A percentile compares a stretch with the other conserved stretches of the same genome.
These are phyloP conservation scores for Aspergillus vadensis DNA, from an alignment of 2,329 filamentous ascomycete genomes.

Conservation along the genomic window DNA sequence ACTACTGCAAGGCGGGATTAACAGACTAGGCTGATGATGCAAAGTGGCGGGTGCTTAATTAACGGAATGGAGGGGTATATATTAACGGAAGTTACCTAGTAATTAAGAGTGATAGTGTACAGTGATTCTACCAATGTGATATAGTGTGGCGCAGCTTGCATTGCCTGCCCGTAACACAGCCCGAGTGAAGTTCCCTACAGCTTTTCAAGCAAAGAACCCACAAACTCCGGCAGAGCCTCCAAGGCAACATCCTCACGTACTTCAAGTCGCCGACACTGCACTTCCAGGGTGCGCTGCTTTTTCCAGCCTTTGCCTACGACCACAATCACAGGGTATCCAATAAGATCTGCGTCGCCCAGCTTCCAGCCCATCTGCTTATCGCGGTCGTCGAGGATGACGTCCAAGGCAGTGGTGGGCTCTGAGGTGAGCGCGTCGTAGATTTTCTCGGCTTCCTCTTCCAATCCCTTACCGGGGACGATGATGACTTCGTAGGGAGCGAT, in stretches of 20 bases:
- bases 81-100: not conserved
- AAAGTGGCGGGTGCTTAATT: not conserved
- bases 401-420: constrained; percentile 44
- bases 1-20: not conserved
- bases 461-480: constrained; percentile 59
- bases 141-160: constrained; percentile 10
- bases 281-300: constrained; percentile 62
- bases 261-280: constrained; percentile 71
- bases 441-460: constrained; percentile 52
- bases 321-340: constrained; percentile 83
- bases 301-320: constrained; percentile 75
- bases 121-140: constrained; percentile 8
- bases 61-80: constrained; percentile 4
- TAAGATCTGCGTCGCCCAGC: constrained; percentile 81
- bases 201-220: constrained; percentile 52
- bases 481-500: constrained; percentile 83
- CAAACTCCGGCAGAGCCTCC: constrained; percentile 51
- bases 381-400: constrained; percentile 75
- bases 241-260: constrained; percentile 62
- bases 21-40: not conserved
- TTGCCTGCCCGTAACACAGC: not conserved
- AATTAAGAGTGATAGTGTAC: constrained; percentile 7
- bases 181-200: constrained; percentile 42
- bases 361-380: constrained; percentile 75
- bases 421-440: constrained; percentile 65